Evolutionary conservation across 495 filamentous ascomycete species (phyloP).

Genomic region (Aspergillus avenaceus): DNA sequence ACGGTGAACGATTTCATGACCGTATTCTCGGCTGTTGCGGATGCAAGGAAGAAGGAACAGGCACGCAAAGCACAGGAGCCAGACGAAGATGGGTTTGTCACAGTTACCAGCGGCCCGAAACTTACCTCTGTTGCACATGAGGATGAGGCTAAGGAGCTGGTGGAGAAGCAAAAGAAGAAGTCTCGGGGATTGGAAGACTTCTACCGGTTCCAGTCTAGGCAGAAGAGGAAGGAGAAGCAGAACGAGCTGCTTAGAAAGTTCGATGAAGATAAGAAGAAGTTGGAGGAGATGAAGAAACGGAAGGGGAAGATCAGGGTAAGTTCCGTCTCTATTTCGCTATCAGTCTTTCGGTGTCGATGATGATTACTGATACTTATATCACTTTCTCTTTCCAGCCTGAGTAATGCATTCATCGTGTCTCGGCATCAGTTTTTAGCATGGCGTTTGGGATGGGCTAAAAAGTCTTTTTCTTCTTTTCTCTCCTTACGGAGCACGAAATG

Average conservation of each 20-base stretch:
- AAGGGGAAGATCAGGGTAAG: conserved; percentile 47
- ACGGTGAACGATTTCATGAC: conserved; percentile 80
- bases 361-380: neutral
- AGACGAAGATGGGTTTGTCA: conserved; percentile 94
- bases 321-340: conserved; percentile 5
- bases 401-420: conserved; percentile 17
- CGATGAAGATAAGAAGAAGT: conserved; percentile 51
- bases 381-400: too few species aligned
- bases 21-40: conserved; percentile 62
- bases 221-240: conserved; percentile 82
- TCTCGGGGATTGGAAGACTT: conserved; percentile 68
- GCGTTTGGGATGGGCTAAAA: conserved; percentile 22
- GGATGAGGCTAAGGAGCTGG: conserved; percentile 69
- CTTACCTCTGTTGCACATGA: conserved; percentile 67
- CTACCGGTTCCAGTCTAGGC: conserved; percentile 89
- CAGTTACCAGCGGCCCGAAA: conserved; percentile 73
- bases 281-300: conserved; percentile 47
- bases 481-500: neutral
- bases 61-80: conserved; percentile 66
- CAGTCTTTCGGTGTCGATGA: neutral
- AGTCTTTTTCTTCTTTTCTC: conserved; percentile 5
- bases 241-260: conserved; percentile 56
- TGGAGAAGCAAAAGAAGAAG: conserved; percentile 70
- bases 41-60: conserved; percentile 57
- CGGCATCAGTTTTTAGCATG: conserved; percentile 20